These are phyloP conservation scores for Aspergillus bertholletiae DNA, from an alignment of 495 filamentous ascomycete species.

Conservation along the genomic window DNA sequence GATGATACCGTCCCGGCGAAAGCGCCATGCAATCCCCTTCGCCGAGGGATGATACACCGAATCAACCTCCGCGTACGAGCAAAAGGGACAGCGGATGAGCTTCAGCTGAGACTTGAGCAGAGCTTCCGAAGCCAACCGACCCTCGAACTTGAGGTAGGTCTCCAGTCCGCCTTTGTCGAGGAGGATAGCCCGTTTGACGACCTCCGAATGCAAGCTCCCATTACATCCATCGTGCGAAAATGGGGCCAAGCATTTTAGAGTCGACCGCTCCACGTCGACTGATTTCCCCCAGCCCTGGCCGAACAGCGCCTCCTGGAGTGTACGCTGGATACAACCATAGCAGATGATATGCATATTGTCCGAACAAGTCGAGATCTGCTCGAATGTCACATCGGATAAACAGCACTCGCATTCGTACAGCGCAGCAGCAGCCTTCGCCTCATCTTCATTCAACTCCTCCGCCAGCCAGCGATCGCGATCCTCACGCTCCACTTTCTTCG, in stretches of 20 bases:
- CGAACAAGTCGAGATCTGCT: slow-evolving; percentile 75
- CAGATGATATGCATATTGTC: slow-evolving; percentile 76
- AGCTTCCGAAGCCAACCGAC: slow-evolving; percentile 67
- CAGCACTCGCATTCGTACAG: slow-evolving; percentile 92
- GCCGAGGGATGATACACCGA: slow-evolving; percentile 62
- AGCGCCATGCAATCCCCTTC: slow-evolving; percentile 37
- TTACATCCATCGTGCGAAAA: slow-evolving; percentile 59
- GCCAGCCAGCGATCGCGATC: slow-evolving; percentile 61
- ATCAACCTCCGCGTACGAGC: slow-evolving; percentile 84
- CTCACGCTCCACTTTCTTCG: slow-evolving; percentile 54
- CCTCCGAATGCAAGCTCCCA: slow-evolving; percentile 64
- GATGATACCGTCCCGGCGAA: slow-evolving; percentile 49
- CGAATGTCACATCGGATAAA: slow-evolving; percentile 71
- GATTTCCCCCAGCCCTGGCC: slow-evolving; percentile 88
- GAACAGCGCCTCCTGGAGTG: slow-evolving; percentile 80
- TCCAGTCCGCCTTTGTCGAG: slow-evolving; percentile 65
- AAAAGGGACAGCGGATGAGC: slow-evolving; percentile 87
- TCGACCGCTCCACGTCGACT: slow-evolving; percentile 64
- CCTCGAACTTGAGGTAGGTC: slow-evolving; percentile 67
- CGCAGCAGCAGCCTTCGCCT: slow-evolving; percentile 67
- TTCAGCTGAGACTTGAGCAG: slow-evolving; percentile 67
- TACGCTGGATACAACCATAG: slow-evolving; percentile 74
- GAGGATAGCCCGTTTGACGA: slow-evolving; percentile 68
- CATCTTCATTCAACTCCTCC: slow-evolving; percentile 62
- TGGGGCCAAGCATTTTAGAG: slow-evolving; percentile 77